Conservation (phyloP, 2,329 filamentous ascomycete species). For the Bipolaris sorokiniana region DNA sequence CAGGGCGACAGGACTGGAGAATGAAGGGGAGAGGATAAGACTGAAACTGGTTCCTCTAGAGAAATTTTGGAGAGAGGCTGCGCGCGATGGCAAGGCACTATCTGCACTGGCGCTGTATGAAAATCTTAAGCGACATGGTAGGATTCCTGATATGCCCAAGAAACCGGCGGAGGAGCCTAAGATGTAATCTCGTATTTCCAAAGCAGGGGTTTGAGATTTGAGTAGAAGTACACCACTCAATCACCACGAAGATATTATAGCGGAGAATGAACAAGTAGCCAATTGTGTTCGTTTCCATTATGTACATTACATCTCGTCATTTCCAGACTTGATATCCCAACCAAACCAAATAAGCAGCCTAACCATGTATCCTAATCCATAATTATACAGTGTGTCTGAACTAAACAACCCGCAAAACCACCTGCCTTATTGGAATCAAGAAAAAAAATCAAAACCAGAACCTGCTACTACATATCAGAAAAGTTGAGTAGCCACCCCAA, state of each 20-base stretch:
- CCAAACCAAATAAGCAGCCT: neutral
- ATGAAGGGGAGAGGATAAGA: conserved; percentile 65
- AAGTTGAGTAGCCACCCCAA: neutral
- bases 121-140: conserved; percentile 57
- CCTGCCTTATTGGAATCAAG: neutral
- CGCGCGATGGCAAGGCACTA: conserved; percentile 63
- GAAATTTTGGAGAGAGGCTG: conserved; percentile 61
- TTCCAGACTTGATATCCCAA: neutral
- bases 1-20: conserved; percentile 60
- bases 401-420: neutral
- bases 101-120: conserved; percentile 63
- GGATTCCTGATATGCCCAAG: conserved; percentile 40
- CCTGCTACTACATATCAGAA: neutral
- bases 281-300: neutral
- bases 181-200: neutral
- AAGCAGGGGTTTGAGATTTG: no score
- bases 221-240: no score
- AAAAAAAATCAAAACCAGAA: conserved; percentile 4
- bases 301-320: neutral
- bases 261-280: neutral
- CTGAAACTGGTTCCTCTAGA: conserved; percentile 60
- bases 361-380: neutral
- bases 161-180: conserved; percentile 20
- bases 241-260: no score
- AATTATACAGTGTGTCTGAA: neutral